Evolutionary conservation across 2,329 filamentous ascomycete genomes (phyloP).

Genomic region (Fusarium graminum): DNA sequence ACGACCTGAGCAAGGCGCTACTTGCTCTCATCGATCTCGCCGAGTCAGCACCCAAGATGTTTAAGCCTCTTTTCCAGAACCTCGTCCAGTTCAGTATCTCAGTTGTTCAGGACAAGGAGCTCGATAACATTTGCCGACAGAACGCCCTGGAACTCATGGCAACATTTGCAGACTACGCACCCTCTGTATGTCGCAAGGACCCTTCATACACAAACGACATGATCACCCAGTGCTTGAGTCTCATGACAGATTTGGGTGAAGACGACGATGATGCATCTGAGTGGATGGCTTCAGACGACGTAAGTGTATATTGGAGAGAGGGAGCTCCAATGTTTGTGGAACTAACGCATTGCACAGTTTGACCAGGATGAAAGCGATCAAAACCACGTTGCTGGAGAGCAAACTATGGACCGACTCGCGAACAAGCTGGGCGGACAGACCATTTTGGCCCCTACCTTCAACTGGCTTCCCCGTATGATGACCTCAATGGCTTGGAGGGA

Average conservation of each 20-base stretch:
- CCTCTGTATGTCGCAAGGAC: conserved; percentile 95
- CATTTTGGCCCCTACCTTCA: conserved; percentile 93
- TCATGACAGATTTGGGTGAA: conserved; percentile 96
- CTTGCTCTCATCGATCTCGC: conserved; percentile 93
- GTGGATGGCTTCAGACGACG: conserved; percentile 93
- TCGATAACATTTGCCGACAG: conserved; percentile 89
- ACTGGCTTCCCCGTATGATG: conserved; percentile 98
- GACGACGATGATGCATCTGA: conserved; percentile 96
- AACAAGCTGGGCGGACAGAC: conserved; percentile 96
- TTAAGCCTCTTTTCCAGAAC: conserved; percentile 92
- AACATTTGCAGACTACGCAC: conserved; percentile 95
- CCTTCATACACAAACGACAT: conserved; percentile 92
- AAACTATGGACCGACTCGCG: conserved; percentile 96
- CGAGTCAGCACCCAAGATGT: conserved; percentile 96
- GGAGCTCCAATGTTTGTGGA: background rate
- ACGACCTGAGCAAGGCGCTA: conserved; percentile 90
- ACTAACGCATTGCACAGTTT: conserved; percentile 64
- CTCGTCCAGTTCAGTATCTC: conserved; percentile 93
- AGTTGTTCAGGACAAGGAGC: conserved; percentile 95
- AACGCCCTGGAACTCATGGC: conserved; percentile 98
- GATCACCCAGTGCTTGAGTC: conserved; percentile 96
- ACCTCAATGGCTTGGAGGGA: conserved; percentile 94
- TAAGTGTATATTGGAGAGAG: conserved; percentile 59
- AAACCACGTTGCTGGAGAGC: conserved; percentile 97
- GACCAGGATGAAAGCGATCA: conserved; percentile 96